These are phyloP conservation scores for Coelastrella sp. DNA, from an alignment of 139 green algal genomes.

Conservation along the genomic window DNA sequence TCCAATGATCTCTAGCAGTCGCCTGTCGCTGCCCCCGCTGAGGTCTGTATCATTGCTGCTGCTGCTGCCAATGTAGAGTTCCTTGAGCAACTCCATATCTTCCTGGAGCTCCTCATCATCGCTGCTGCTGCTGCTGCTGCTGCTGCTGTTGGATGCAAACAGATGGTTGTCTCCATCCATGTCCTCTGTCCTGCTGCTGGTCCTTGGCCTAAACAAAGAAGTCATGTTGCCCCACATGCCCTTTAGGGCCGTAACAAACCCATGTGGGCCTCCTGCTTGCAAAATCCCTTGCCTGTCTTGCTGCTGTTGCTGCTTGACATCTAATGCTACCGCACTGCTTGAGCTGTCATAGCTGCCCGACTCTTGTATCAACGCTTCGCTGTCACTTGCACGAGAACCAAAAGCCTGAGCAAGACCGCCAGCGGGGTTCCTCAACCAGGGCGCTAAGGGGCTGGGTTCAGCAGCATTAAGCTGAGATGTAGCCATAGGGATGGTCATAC, in stretches of 20 bases:
- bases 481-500: constrained; percentile 3
- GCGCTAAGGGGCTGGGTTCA: background rate
- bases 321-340: background rate
- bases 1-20: constrained; percentile 36
- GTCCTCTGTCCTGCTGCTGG: constrained; percentile 6
- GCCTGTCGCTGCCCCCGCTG: constrained; percentile 28
- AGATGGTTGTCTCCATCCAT: background rate
- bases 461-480: background rate
- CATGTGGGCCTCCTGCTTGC: background rate
- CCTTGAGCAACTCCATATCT: background rate
- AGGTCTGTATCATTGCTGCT: constrained; percentile 4
- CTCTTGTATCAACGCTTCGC: constrained; percentile 22
- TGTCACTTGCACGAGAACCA: background rate
- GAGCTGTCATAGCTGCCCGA: constrained; percentile 20
- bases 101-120: background rate
- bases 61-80: constrained; percentile 11
- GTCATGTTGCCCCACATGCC: background rate
- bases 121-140: constrained; percentile 33
- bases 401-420: background rate
- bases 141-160: background rate
- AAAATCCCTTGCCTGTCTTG: background rate
- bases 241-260: background rate
- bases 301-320: background rate
- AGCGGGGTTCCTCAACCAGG: constrained; percentile 10
- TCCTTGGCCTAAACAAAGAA: background rate